These are phyloP conservation scores for Microstegium vimineum DNA, from an alignment of 176 grass and related monocot species.

Conservation along the genomic window DNA sequence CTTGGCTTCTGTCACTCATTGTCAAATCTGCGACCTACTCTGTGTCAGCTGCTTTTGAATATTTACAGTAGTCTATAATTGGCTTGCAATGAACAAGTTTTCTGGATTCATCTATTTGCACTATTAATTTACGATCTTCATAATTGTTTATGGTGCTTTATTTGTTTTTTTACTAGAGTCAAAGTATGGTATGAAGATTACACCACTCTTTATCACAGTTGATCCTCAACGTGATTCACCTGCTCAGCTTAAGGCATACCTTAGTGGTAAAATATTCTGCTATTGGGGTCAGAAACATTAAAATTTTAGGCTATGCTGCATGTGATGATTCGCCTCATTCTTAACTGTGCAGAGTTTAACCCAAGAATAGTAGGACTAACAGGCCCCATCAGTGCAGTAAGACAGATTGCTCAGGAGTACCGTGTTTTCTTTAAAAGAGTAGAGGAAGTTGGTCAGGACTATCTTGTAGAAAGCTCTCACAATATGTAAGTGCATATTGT, in stretches of 20 bases:
- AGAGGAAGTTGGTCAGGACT: constrained; percentile 82
- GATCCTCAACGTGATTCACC: constrained; percentile 89
- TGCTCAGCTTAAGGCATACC: constrained; percentile 83
- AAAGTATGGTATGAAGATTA: constrained; percentile 66
- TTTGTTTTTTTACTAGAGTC: constrained; percentile 49
- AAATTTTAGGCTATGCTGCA: constrained; percentile 16
- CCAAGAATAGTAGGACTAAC: constrained; percentile 88
- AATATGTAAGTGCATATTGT: constrained; percentile 55
- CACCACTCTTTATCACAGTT: constrained; percentile 68
- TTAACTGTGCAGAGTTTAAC: constrained; percentile 71
- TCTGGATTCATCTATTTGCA: not conserved
- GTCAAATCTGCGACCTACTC: not conserved
- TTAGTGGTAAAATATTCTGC: constrained; percentile 57
- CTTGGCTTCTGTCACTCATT: not conserved
- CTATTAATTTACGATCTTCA: constrained; percentile 4
- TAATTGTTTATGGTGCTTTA: constrained; percentile 20
- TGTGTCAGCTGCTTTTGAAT: constrained; percentile 5
- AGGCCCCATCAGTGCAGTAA: constrained; percentile 59
- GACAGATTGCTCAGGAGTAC: constrained; percentile 93
- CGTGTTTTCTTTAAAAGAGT: constrained; percentile 87
- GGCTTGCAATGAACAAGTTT: constrained; percentile 4
- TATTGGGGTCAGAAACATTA: constrained; percentile 3
- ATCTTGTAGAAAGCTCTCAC: constrained; percentile 87
- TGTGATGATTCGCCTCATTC: constrained; percentile 24
- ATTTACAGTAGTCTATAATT: not conserved